Evolutionary conservation across 345 rosid genomes (phyloP), one percentile per base, ranked within the genome.

Genomic region (Arabis alpina): DNA sequence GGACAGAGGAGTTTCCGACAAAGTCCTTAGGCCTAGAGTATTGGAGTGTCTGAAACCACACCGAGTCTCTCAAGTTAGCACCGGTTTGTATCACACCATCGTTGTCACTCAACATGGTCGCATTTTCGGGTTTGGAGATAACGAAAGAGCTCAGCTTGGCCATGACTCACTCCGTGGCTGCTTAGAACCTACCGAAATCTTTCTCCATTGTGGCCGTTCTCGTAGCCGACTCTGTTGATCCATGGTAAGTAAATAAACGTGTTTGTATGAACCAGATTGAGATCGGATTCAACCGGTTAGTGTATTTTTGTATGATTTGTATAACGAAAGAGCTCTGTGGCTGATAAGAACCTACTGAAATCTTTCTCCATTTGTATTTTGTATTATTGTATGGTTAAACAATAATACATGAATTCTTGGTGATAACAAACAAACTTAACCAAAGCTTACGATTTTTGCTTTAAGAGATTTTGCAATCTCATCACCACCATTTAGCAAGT

Each of bases 141-240:
- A 93, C 43, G 94, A 86, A 70, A 88, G 91, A 78, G 96, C 88
- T 25, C 98, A 93, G 70, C 97, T 93, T 24, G 98, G 97, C 66
- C 93, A 83, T 19, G 96, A 84, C 78, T 87, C 83, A 32, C 73
- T 87, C 73, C 83, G 98, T 47, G 76, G 77, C 69, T 86, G 96
- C 76, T 88, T 86, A 23, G 83, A 88, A 68, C 97, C 97, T 0
- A 90, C 91, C 0, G 98, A 93, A 74, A 93, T 88, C 51, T 93
- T 87, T 66, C 75, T 88, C 52, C 86, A 82, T 41, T 75, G 79
- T 54, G 79, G 79, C 49, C 79, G 66, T 44, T 66, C 78, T 66
- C 63, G 78, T 44, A 67, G 63, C 63, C 14, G 68, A 28, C 63
- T 67, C n/a, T 74, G 78, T 60, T 74, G 68, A 74, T 67, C 25